Evolutionary conservation across 768 basidiomycete species (phyloP), one percentile per base, ranked within the genome.

Genomic region (Leccinum imitatum): DNA sequence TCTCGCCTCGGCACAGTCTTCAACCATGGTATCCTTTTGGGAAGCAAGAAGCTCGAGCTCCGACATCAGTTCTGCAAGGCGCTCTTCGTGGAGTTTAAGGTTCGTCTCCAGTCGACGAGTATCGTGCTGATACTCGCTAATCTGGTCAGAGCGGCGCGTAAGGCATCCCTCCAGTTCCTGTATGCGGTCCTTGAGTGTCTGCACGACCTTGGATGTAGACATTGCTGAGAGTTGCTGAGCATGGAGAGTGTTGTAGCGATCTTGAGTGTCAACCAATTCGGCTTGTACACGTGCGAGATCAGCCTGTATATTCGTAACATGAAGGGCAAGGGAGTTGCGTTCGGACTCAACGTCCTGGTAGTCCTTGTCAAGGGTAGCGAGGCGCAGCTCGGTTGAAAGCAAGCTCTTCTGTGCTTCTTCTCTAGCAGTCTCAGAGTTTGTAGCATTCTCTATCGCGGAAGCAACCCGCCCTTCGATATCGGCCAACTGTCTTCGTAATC

Each of bases 21-120:
- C 90, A 0, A 93, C 83, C 88, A 93, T 90, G 2, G 89, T 86
- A 58, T 84, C 84, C 70, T 87, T 90, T 76, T 91, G 83, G 5
- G 84, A 80, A 21, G 75, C 78, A 59, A 86, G 76, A 61, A 82
- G 81, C 66, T 90, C 90, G 59, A 91, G 71, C 65, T 93, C 91
- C 17, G 69, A 71, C 3, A 81, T 86, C 82, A 90, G 82, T 75
- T 93, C 91, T 3, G 69, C 71, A 41, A 91, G 72, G 7, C 89
- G 80, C 27, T 93, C 91, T 69, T 93, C 91, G 58, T 90, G 86
- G 35, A 93, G 74, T 57, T 80, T 79, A 54, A 88, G 69, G 64
- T 93, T 93, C 57, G 85, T 86, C 72, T 91, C 91, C 39, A 93
- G 75, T 37, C 89, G 83, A 64, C 82, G 81, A 63, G 88, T 88